These are phyloP conservation scores for Chlorella sp. DNA, from an alignment of 139 green algal genomes.

Conservation along the genomic window DNA sequence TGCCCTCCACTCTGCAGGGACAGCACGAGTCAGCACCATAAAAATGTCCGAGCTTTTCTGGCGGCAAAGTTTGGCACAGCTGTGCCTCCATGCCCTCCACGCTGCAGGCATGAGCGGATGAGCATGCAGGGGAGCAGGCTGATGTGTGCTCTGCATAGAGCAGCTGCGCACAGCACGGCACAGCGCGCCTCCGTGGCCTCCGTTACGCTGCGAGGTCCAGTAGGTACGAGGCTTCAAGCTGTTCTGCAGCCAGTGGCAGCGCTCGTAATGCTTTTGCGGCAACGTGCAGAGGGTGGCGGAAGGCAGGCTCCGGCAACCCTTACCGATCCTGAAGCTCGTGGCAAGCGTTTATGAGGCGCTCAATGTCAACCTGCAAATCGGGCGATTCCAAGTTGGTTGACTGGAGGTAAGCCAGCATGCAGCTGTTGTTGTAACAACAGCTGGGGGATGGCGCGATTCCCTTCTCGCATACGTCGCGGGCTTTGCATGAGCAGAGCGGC, in stretches of 20 bases:
- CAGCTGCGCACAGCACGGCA: neutral
- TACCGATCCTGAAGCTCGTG: constrained; percentile 3
- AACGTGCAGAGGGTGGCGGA: no score
- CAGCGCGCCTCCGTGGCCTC: no score
- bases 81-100: constrained; percentile 27
- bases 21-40: neutral
- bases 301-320: neutral
- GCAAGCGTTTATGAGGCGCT: neutral
- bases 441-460: no score
- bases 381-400: no score
- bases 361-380: neutral
- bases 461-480: no score
- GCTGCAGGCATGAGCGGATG: neutral
- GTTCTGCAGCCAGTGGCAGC: no score
- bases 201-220: neutral
- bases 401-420: no score
- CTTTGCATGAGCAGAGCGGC: no score
- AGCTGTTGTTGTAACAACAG: no score
- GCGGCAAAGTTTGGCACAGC: neutral
- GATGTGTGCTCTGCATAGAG: neutral
- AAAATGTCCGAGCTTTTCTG: neutral
- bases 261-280: no score
- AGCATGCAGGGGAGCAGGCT: neutral
- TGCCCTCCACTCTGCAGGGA: constrained; percentile 6
- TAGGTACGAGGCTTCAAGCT: neutral